phyloP scores from a whole-genome alignment of 2,329 filamentous ascomycete genomes.

The Botryotinia convoluta region DNA sequence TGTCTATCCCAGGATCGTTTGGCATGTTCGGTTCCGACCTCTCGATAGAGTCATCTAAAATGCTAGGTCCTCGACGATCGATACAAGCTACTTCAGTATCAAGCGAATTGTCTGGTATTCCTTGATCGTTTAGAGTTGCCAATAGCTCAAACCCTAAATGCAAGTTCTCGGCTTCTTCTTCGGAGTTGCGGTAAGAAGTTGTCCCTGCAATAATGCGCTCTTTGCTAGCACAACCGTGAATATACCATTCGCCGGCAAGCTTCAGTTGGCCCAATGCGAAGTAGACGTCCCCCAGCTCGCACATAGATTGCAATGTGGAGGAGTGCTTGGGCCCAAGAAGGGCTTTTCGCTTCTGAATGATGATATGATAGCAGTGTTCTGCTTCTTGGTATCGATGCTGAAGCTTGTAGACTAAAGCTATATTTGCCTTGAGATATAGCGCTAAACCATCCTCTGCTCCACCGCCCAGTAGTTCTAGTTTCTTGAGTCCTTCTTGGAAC shows the following conservation, averaged over 20 bases:
- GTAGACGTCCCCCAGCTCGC: constrained; percentile 18
- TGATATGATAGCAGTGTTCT: neutral
- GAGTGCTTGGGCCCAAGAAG: constrained; percentile 13
- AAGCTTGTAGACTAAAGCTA: constrained; percentile 16
- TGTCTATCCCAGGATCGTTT: neutral
- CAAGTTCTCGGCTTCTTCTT: neutral
- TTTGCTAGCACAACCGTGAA: neutral
- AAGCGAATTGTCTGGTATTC: neutral
- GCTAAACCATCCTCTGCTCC: neutral
- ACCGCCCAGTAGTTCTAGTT: neutral
- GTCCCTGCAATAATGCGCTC: constrained; percentile 2
- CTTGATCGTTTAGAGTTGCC: constrained; percentile 11
- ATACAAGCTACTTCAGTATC: neutral
- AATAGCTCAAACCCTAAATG: neutral
- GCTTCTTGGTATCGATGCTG: constrained; percentile 6
- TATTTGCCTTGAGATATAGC: constrained; percentile 13
- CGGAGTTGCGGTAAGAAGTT: neutral
- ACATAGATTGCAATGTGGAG: constrained; percentile 13
- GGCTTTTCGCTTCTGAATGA: constrained; percentile 9
- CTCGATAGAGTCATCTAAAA: neutral
- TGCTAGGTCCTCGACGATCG: constrained; percentile 5
- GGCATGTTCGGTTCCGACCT: neutral
- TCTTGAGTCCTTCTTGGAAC: constrained; percentile 5
- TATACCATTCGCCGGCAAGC: constrained; percentile 13
- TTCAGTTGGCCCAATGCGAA: neutral